Base-by-base conservation (phyloP, 768 basidiomycete species). In the Psilocybe tampanensis region DNA sequence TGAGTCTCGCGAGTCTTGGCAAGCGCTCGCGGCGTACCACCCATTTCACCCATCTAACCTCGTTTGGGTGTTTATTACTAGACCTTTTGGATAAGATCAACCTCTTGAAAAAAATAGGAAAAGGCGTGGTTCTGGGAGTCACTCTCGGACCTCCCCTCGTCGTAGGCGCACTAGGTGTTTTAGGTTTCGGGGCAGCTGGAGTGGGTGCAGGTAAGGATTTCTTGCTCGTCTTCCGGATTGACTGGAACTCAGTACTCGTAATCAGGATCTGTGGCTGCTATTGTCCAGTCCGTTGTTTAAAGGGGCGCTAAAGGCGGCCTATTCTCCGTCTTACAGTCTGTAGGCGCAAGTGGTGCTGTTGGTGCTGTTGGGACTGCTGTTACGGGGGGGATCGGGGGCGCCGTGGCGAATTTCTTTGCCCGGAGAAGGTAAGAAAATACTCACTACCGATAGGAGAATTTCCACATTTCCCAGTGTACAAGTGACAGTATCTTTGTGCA, bases 251-350 rank as follows among this genome's bases (percentile, higher is more conserved):
- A 55, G 49, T 11, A 3, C 12, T 22, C 17, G 26, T 23, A 22
- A 51, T 12, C 39, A 67, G 62, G 59, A 29, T 58, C 64, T 11
- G n/a, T 61, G n/a, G 62, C 64, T 1, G 57, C 62, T 11, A 39
- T 32, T 0, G 50, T 59, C 6, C 54, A 61, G 23, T 47, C 60
- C 24, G 3, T 58, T 34, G 29, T 60, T 44, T 62, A 61, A 49
- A 57, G 66, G 13, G 63, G 61, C 11, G 59, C 62, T 9, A 69
- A 64, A 2, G 49, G 54, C 1, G 68, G 68, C 1, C 19, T 60
- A 8, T 69, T 69, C 19, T 66, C 68, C 2, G 24, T 61, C 29
- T 61, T 61, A n/a, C 66, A 69, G 22, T 44, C 58, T 4, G 47
- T 66, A 11, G 68, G 64, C 5, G 66, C 68, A 3, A 60, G 55